Evolutionary conservation across 495 filamentous ascomycete species (phyloP).

Genomic region (Penicillium parvum): DNA sequence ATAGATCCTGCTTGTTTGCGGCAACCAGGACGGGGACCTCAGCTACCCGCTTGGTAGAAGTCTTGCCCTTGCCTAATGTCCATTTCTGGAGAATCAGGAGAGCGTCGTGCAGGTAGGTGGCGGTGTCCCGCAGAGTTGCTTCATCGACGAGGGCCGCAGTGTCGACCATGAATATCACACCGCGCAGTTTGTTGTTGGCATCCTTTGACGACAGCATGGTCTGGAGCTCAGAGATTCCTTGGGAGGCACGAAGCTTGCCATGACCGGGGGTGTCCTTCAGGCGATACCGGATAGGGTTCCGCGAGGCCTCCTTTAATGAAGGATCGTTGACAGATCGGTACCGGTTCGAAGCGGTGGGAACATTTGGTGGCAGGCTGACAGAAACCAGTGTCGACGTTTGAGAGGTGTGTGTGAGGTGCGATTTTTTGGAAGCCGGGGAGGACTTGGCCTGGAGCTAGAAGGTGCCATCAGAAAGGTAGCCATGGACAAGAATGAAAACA

Average conservation of each 20-base stretch:
- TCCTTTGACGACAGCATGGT: constrained; percentile 45
- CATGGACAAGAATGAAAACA: neutral
- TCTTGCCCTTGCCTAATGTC: constrained; percentile 46
- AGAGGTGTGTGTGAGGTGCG: constrained; percentile 68
- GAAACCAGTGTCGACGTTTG: constrained; percentile 70
- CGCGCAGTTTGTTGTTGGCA: constrained; percentile 55
- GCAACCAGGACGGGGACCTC: constrained; percentile 75
- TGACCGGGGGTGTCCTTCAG: constrained; percentile 90
- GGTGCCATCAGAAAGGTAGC: neutral
- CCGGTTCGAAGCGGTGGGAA: constrained; percentile 57
- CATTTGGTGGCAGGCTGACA: constrained; percentile 62
- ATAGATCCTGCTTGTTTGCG: constrained; percentile 93
- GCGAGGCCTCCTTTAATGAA: constrained; percentile 56
- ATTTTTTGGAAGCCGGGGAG: constrained; percentile 27
- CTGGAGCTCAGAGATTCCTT: constrained; percentile 36
- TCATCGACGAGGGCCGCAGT: constrained; percentile 66
- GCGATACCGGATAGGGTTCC: constrained; percentile 72
- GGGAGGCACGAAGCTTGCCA: constrained; percentile 74
- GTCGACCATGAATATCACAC: constrained; percentile 86
- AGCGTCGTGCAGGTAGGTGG: constrained; percentile 81
- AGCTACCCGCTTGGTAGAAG: constrained; percentile 52
- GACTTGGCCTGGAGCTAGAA: constrained; percentile 47
- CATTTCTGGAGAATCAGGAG: constrained; percentile 77
- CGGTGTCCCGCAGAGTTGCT: constrained; percentile 53
- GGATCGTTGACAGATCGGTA: constrained; percentile 70